Base-by-base conservation (phyloP, 768 basidiomycete genomes). In the Leccinum boreale region DNA sequence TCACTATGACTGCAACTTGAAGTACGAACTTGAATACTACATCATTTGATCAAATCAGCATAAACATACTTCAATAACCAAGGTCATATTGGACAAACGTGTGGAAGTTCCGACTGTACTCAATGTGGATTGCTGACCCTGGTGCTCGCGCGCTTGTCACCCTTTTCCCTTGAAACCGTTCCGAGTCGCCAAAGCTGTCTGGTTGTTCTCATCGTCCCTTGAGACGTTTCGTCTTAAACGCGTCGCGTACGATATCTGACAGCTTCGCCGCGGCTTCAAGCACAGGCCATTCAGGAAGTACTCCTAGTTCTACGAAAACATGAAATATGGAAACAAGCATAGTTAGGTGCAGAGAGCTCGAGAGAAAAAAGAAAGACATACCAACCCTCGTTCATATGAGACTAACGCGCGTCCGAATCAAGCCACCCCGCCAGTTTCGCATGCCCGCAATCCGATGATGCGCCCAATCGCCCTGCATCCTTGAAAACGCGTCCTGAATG, bases 401-500 rank as follows among this genome's bases (percentile, higher is more conserved):
- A 65, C 81, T 89, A 72, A 93, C 84, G 56, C 83, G 81, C 19
- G 91, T 90, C 70, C 92, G 80, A 31, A 89, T 78, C 36, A 95
- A 77, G 0, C 94, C 94, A 5, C 92, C 92, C 52, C 92, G 80
- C 88, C 90, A 96, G 69, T 95, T 92, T 59, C 85, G 79, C 85
- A 94, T 90, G 1, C 93, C 93, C 2, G 90, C 91, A 23, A 87
- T 87, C 51, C 93, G 85, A 42, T 80, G 79, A 65, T 92, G 89
- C 3, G 86, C 79, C 85, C 90, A 90, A 60, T 94, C 87, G 5
- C 85, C 80, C 71, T 95, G 93, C 88, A 96, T 94, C 58, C 92
- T 78, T 3, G 90, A 77, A 69, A 94, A 96, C 0, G 94, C 94
- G 70, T 94, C 92, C 62, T 92, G 88, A 10, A 96, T 92, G 66